A percentile compares a stretch with the other conserved stretches of the same genome.
Evolutionary conservation across 2,329 filamentous ascomycete species (phyloP).

Genomic region (Fusarium equiseti): DNA sequence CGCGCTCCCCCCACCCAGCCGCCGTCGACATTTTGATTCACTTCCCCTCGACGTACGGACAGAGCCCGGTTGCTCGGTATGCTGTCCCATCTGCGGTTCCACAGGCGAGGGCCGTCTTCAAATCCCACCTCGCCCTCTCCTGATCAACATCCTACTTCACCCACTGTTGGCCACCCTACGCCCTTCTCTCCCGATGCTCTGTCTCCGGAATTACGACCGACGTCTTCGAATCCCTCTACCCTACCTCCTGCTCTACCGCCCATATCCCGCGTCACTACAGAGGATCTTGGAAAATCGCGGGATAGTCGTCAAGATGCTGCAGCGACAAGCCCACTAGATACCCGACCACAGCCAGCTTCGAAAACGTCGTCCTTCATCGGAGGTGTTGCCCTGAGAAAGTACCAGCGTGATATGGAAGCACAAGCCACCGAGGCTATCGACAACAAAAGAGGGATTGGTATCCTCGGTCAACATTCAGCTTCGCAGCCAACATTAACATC

Average conservation of each 20-base stretch:
- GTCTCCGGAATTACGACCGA: constrained; percentile 53
- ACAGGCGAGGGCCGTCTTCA: constrained; percentile 65
- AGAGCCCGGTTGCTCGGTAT: constrained; percentile 51
- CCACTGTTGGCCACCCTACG: constrained; percentile 55
- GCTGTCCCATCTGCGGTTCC: constrained; percentile 69
- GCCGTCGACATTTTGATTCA: constrained; percentile 42
- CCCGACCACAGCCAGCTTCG: constrained; percentile 45
- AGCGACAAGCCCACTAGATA: constrained; percentile 39
- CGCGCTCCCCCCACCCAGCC: constrained; percentile 35
- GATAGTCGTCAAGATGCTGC: constrained; percentile 45
- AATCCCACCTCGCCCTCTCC: constrained; percentile 66
- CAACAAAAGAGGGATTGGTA: constrained; percentile 25
- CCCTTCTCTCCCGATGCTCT: constrained; percentile 56
- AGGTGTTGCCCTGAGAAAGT: constrained; percentile 65
- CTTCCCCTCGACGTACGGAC: constrained; percentile 23
- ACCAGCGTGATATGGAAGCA: constrained; percentile 55
- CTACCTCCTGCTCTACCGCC: constrained; percentile 64
- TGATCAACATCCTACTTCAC: constrained; percentile 60
- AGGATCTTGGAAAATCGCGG: constrained; percentile 49
- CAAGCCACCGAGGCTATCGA: constrained; percentile 42
- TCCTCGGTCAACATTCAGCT: constrained; percentile 32
- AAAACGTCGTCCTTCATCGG: constrained; percentile 64
- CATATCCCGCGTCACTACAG: constrained; percentile 62
- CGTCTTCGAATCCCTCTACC: constrained; percentile 53
- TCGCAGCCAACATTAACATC: constrained; percentile 36